Conservation (phyloP, 192 early-diverging fungal species). For the Backusella westeae region DNA sequence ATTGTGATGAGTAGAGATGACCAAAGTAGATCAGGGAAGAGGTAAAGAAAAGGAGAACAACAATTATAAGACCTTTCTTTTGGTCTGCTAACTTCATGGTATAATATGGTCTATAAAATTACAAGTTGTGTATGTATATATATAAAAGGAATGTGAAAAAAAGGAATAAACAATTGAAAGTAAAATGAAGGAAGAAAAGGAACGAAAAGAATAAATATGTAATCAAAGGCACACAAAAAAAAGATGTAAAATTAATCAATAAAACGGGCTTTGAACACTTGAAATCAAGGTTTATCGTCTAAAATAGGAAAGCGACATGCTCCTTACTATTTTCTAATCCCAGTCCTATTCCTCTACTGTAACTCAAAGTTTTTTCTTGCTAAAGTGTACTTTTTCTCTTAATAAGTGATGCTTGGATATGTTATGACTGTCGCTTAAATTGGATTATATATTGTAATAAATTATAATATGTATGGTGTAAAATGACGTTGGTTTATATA, state of each 20-base stretch:
- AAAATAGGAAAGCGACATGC: not conserved
- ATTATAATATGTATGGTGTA: not conserved
- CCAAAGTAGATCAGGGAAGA: not conserved
- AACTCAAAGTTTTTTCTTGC: not conserved
- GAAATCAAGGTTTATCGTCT: not conserved
- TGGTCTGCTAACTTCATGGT: conserved; percentile 5
- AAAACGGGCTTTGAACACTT: not conserved
- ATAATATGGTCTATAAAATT: not conserved
- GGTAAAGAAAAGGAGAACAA: not conserved
- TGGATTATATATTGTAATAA: not conserved
- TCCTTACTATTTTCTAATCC: not conserved
- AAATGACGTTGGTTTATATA: not conserved
- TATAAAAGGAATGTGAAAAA: not conserved
- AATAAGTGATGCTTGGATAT: not conserved
- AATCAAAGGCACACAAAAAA: not conserved
- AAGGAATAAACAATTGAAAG: not conserved
- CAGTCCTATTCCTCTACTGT: not conserved
- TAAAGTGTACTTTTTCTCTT: not conserved
- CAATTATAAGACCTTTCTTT: not conserved
- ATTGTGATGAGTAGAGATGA: conserved; percentile 7
- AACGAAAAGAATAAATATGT: not conserved
- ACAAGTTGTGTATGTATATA: not conserved
- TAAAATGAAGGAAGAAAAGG: not conserved
- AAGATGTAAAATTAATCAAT: not conserved
- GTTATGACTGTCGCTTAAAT: not conserved